These are phyloP conservation scores for Polytrichum formosum DNA, from an alignment of 225 moss, liverwort and hornwort genomes.

Conservation along the genomic window DNA sequence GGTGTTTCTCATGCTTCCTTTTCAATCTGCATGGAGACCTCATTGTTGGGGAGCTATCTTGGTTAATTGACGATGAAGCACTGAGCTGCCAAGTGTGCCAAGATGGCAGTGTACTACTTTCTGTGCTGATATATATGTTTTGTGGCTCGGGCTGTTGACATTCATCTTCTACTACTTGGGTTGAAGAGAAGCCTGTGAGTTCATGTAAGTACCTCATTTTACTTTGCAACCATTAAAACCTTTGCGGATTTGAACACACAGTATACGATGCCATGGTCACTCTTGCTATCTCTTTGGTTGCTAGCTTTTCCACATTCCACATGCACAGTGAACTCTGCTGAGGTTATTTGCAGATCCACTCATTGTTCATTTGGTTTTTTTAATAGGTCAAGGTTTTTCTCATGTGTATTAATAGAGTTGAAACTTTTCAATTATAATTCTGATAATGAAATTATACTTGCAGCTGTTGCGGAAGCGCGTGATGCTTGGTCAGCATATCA, in stretches of 20 bases:
- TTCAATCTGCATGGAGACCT: no score
- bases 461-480: conserved; percentile 76
- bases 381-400: background rate
- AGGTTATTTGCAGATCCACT: background rate
- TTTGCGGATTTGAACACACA: background rate
- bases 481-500: conserved; percentile 56
- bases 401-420: background rate
- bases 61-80: no score
- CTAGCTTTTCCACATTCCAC: background rate
- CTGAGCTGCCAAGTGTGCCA: no score
- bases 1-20: no score
- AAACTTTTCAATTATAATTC: background rate
- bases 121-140: background rate
- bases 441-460: conserved; percentile 12
- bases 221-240: background rate
- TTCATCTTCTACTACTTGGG: conserved; percentile 19
- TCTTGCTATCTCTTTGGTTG: conserved; percentile 3
- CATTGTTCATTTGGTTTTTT: background rate
- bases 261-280: background rate
- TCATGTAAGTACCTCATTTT: conserved; percentile 52
- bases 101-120: background rate
- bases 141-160: conserved; percentile 10
- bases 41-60: no score
- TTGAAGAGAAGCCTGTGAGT: conserved; percentile 91
- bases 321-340: background rate